These are phyloP conservation scores for Aspergillus sp. DNA, from an alignment of 2,329 filamentous ascomycete genomes.

Conservation along the genomic window DNA sequence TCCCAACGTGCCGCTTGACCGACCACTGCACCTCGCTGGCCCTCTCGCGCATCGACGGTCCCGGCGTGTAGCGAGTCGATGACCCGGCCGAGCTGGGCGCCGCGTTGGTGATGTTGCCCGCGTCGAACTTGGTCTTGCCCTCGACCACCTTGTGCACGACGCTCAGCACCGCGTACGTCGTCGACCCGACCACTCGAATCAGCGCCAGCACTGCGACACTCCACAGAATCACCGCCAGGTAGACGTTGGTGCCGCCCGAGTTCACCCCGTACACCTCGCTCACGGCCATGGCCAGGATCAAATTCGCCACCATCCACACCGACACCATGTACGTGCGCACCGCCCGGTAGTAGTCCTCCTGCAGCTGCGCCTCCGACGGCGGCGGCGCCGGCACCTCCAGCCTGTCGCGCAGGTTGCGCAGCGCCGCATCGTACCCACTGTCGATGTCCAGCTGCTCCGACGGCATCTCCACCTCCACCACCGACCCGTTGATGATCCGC, in stretches of 20 bases:
- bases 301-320: slow-evolving; percentile 86
- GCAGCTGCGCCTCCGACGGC: slow-evolving; percentile 67
- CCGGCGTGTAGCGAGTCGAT: slow-evolving; percentile 22
- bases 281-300: slow-evolving; percentile 85
- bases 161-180: slow-evolving; percentile 75
- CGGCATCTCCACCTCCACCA: slow-evolving; percentile 94
- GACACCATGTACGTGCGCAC: slow-evolving; percentile 98
- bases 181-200: slow-evolving; percentile 76
- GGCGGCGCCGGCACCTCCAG: slow-evolving; percentile 63
- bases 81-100: slow-evolving; percentile 15
- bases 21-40: slow-evolving; percentile 27
- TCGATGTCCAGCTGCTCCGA: slow-evolving; percentile 97
- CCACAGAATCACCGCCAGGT: slow-evolving; percentile 91
- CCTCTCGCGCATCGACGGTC: slow-evolving; percentile 26
- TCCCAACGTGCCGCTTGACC: slow-evolving; percentile 22
- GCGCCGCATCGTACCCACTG: slow-evolving; percentile 90
- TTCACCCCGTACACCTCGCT: slow-evolving; percentile 70
- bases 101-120: slow-evolving; percentile 24
- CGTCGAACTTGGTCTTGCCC: slow-evolving; percentile 58
- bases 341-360: slow-evolving; percentile 97
- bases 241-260: slow-evolving; percentile 71
- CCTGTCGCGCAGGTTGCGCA: slow-evolving; percentile 88
- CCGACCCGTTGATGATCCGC: slow-evolving; percentile 62
- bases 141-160: slow-evolving; percentile 77
- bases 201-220: slow-evolving; percentile 73